Conservation (phyloP, 73 alveolate species). For the Paramecium tetraurelia region DNA sequence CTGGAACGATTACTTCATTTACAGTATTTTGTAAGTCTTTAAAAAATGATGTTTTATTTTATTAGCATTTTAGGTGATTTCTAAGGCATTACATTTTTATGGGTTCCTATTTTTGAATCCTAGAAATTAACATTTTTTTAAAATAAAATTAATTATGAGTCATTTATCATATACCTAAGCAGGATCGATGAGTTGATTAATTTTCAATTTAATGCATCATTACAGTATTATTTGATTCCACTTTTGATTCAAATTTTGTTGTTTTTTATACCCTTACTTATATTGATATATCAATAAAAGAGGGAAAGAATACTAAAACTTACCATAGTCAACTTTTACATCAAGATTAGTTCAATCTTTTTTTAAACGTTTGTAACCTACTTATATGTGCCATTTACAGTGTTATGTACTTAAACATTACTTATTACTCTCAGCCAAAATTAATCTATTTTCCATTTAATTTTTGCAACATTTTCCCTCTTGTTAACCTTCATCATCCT, state of each 20-base stretch:
- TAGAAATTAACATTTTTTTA: not conserved
- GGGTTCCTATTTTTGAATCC: not conserved
- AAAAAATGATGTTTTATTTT: not conserved
- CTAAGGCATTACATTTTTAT: not conserved
- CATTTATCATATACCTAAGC: not conserved
- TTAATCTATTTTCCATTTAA: not conserved
- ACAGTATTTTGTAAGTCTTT: not conserved
- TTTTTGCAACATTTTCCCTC: not conserved
- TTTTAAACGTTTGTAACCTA: not conserved
- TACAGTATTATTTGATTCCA: not conserved
- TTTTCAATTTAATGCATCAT: not conserved
- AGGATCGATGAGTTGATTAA: not conserved
- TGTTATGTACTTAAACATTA: not conserved
- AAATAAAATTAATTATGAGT: not conserved
- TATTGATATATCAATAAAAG: not conserved
- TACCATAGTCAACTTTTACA: not conserved
- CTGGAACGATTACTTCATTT: not conserved
- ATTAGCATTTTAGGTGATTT: not conserved
- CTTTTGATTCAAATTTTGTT: not conserved
- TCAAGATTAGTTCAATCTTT: not conserved
- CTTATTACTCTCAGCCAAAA: not conserved
- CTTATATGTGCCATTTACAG: not conserved
- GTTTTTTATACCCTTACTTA: not conserved
- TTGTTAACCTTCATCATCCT: not conserved
- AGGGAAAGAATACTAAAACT: not conserved